These are phyloP conservation scores for Panellus pusillus DNA, from an alignment of 768 basidiomycete genomes.

Conservation along the genomic window DNA sequence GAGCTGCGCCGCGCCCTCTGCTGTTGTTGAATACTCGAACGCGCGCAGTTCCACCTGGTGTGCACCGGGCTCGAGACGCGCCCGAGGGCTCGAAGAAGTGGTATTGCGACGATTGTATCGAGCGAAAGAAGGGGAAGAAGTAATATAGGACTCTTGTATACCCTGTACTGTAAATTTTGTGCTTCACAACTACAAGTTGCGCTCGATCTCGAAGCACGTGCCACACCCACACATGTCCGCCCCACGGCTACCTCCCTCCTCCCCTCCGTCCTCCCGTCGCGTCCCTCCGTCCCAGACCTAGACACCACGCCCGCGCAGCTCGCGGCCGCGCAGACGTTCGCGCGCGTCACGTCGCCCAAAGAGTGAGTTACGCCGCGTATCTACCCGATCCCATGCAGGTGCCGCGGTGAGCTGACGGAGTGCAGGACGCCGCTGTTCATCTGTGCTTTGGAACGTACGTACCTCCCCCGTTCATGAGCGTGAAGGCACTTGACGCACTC, in stretches of 20 bases:
- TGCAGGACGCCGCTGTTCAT: slow-evolving; percentile 79
- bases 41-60: slow-evolving; percentile 64
- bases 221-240: too few species aligned
- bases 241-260: slow-evolving; percentile 29
- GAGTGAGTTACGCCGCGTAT: too few species aligned
- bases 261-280: slow-evolving; percentile 51
- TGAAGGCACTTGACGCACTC: too few species aligned
- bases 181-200: too few species aligned
- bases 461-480: too few species aligned
- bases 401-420: slow-evolving; percentile 2
- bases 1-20: slow-evolving; percentile 34
- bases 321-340: slow-evolving; percentile 42
- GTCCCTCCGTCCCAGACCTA: slow-evolving; percentile 53
- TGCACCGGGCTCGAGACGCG: slow-evolving; percentile 62
- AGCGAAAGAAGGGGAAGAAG: slow-evolving; percentile 31
- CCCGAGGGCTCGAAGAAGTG: slow-evolving; percentile 61
- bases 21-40: slow-evolving; percentile 2
- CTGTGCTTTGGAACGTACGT: slow-evolving; percentile 60
- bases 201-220: too few species aligned
- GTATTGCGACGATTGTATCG: slow-evolving; percentile 68
- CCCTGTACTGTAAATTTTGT: too few species aligned
- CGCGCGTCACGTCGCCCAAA: slow-evolving; percentile 61
- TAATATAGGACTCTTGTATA: background rate
- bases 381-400: too few species aligned
- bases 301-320: slow-evolving; percentile 57